Conservation (phyloP, 139 green algal species). For the Mesotaenium endlicherianum region DNA sequence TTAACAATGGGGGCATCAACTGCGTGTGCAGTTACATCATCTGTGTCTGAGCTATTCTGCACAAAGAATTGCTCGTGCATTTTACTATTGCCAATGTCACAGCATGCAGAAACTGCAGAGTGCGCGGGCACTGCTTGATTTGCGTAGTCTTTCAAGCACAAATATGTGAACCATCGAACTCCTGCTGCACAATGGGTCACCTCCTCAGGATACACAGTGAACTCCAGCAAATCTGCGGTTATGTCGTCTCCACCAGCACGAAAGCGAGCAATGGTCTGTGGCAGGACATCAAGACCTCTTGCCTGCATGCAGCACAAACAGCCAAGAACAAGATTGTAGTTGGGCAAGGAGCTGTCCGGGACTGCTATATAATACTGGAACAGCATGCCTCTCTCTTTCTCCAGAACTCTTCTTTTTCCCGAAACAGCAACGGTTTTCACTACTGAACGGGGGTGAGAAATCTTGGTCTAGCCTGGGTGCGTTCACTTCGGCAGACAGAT, state of each 20-base stretch:
- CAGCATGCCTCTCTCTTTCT: too few relatives aligned
- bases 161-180: slow-evolving; percentile 74
- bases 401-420: too few relatives aligned
- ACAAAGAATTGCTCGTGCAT: neutral
- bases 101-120: neutral
- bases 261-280: slow-evolving; percentile 81
- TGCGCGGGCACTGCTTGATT: neutral
- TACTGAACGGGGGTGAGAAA: too few relatives aligned
- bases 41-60: neutral
- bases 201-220: slow-evolving; percentile 83
- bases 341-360: too few relatives aligned
- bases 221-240: slow-evolving; percentile 68
- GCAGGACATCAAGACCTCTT: slow-evolving; percentile 66
- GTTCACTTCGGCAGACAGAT: too few relatives aligned
- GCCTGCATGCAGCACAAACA: too few relatives aligned
- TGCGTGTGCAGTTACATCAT: neutral
- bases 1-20: neutral
- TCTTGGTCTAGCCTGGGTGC: too few relatives aligned
- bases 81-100: neutral
- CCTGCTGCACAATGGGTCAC: slow-evolving; percentile 85
- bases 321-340: too few relatives aligned
- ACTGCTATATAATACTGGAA: too few relatives aligned
- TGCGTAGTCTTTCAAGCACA: slow-evolving; percentile 15
- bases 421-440: too few relatives aligned
- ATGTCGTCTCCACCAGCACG: slow-evolving; percentile 61